Conservation (phyloP, 306 rosid species). For the Cicer arietinum region DNA sequence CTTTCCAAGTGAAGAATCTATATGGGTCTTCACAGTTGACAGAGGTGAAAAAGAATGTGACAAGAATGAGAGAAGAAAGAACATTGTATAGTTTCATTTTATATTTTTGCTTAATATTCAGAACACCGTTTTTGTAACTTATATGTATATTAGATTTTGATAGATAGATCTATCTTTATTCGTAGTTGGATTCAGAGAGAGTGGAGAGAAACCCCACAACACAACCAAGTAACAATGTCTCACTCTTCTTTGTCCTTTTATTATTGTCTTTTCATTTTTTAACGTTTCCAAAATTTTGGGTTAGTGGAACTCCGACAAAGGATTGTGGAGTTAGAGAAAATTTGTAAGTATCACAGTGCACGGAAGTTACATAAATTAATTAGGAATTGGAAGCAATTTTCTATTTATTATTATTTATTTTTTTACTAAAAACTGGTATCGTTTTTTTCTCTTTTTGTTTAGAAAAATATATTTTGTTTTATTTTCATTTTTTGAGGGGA, state of each 20-base stretch:
- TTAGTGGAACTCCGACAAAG: slow-evolving; percentile 7
- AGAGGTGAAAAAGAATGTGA: slow-evolving; percentile 43
- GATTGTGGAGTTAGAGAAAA: background rate
- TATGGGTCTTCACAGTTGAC: slow-evolving; percentile 83
- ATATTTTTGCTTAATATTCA: slow-evolving; percentile 22
- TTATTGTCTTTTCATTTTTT: background rate
- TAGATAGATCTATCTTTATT: background rate
- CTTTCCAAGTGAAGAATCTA: slow-evolving; percentile 80
- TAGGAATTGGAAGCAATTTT: background rate
- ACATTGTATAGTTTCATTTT: slow-evolving; percentile 41
- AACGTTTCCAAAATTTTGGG: background rate
- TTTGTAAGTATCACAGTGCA: background rate
- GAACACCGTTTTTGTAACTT: background rate
- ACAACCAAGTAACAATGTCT: slow-evolving; percentile 12
- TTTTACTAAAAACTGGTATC: too few relatives aligned
- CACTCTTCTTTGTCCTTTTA: slow-evolving; percentile 27
- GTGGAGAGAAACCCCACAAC: slow-evolving; percentile 19
- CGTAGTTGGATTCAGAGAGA: background rate
- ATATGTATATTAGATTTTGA: background rate
- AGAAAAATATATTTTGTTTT: too few relatives aligned
- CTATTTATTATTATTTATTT: background rate
- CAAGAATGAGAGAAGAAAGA: slow-evolving; percentile 45
- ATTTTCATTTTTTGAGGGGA: too few relatives aligned
- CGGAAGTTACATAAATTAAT: background rate
- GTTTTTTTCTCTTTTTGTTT: too few relatives aligned